Conservation (phyloP, 345 rosid species). For the Nasturtium officinale region DNA sequence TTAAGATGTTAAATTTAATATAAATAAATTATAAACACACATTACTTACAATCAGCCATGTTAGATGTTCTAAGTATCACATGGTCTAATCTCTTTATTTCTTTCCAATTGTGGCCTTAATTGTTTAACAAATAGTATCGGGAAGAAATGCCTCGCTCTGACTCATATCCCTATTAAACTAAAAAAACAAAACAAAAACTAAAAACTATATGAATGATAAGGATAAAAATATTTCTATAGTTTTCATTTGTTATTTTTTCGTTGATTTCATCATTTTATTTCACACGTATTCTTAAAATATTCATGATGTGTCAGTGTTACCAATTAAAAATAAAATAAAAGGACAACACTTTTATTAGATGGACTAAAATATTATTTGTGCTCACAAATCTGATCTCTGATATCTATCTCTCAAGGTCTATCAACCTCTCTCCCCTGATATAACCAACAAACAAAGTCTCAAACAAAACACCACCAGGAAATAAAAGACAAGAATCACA, state of each 20-base stretch:
- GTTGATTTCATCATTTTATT: neutral
- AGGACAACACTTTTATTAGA: constrained; percentile 1
- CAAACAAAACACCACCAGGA: constrained; percentile 34
- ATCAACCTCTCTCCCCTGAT: constrained; percentile 40
- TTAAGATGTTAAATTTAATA: too few species aligned
- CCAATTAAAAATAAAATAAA: neutral
- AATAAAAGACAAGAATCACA: constrained; percentile 37
- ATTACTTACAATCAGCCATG: too few species aligned
- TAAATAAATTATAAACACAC: too few species aligned
- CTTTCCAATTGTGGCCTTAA: too few species aligned
- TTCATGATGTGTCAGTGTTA: neutral
- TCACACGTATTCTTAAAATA: neutral
- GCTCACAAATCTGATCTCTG: constrained; percentile 16
- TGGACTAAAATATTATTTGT: constrained; percentile 18
- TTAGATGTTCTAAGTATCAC: too few species aligned
- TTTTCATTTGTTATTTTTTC: neutral
- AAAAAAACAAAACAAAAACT: too few species aligned
- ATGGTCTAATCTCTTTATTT: too few species aligned
- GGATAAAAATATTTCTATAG: too few species aligned
- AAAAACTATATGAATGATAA: too few species aligned
- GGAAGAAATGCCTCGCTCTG: too few species aligned
- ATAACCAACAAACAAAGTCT: constrained; percentile 42
- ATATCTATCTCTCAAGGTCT: neutral
- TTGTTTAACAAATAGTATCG: too few species aligned
- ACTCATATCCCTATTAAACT: too few species aligned